Evolutionary conservation across 2,329 filamentous ascomycete species (phyloP), one percentile per base, ranked within the genome.

Genomic region (Penicillium verrucosum): DNA sequence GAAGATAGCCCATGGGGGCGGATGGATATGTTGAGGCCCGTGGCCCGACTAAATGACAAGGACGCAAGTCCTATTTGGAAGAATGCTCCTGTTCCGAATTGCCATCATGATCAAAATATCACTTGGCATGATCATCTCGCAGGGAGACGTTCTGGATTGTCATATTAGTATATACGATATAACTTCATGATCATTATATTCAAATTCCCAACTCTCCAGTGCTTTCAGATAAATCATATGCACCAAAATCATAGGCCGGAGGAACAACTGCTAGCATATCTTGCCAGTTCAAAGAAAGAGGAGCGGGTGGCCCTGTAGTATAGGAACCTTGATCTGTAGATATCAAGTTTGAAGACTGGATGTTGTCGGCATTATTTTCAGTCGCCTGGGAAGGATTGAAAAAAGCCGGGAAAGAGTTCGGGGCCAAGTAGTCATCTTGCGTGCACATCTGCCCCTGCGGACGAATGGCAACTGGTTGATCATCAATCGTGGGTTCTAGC

Each of bases 61-160:
- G 55, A 60, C 9, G 54, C 60, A 25, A 63, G 57, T 34, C 61
- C 60, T 12, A 45, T 18, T 11, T 63, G 60, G 60, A 60, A 44
- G 12, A 45, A 40, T 14, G 30, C 59, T 5, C 57, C 61, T 29
- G 61, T 63, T 25, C 61, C 61, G 6, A 50, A 58, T 21, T 61
- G 60, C 29, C 49, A 61, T 49, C 51, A 61, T 42, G 51, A 58
- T 16, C 21, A 36, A 10, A 36, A 14, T 18, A 55, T 60, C n/a
- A 51, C 27, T 11, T 61, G 60, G 60, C 29, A 30, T 58, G 34
- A 53, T 21, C 21, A 34, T 21, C 0, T 27, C n/a, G 7, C 27
- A 44, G 16, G 16, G 4, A 40, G 5, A 16, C 9, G n/a, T 23
- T 12, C n/a, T 10, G 41, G 8, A 11, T 46, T 45, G 41, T 30